These are phyloP conservation scores for Clonostachys sp. DNA, from an alignment of 2,329 filamentous ascomycete genomes.

Conservation along the genomic window DNA sequence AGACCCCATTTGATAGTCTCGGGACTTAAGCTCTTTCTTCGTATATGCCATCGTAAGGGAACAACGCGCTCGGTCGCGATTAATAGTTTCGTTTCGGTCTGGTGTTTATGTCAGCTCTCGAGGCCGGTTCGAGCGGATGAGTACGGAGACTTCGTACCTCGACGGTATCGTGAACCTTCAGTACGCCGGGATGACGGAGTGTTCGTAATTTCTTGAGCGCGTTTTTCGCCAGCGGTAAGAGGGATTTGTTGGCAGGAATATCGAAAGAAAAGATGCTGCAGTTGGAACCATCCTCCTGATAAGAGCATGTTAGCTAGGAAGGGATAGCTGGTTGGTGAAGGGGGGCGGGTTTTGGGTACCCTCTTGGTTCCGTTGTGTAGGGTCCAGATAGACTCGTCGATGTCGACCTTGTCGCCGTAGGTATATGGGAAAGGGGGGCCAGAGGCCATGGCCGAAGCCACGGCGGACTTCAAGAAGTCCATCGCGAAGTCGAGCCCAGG, in stretches of 20 bases:
- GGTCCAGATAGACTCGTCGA: slow-evolving; percentile 94
- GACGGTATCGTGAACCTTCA: slow-evolving; percentile 90
- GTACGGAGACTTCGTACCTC: slow-evolving; percentile 52
- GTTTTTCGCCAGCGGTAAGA: slow-evolving; percentile 84
- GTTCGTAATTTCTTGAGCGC: slow-evolving; percentile 91
- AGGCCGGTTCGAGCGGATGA: neutral
- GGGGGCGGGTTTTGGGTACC: slow-evolving; percentile 37
- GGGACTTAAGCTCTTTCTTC: slow-evolving; percentile 78
- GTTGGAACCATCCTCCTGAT: slow-evolving; percentile 83
- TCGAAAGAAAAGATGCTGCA: slow-evolving; percentile 99
- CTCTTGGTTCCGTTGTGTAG: slow-evolving; percentile 90
- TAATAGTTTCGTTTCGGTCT: slow-evolving; percentile 94
- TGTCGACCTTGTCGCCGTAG: slow-evolving; percentile 88
- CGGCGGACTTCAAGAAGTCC: slow-evolving; percentile 97
- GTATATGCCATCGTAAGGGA: slow-evolving; percentile 85
- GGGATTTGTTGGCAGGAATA: slow-evolving; percentile 71
- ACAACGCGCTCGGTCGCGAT: slow-evolving; percentile 89
- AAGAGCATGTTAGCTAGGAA: neutral
- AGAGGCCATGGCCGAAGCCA: slow-evolving; percentile 94
- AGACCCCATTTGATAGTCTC: slow-evolving; percentile 98
- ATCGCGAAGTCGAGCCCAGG: slow-evolving; percentile 38
- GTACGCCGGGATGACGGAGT: slow-evolving; percentile 86
- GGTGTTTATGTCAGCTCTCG: slow-evolving; percentile 2
- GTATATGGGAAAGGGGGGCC: slow-evolving; percentile 89
- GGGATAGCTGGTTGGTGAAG: neutral